Evolutionary conservation across 352 stramenopile species (phyloP), one percentile per base, ranked within the genome.

Genomic region (Saprolegnia diclina): DNA sequence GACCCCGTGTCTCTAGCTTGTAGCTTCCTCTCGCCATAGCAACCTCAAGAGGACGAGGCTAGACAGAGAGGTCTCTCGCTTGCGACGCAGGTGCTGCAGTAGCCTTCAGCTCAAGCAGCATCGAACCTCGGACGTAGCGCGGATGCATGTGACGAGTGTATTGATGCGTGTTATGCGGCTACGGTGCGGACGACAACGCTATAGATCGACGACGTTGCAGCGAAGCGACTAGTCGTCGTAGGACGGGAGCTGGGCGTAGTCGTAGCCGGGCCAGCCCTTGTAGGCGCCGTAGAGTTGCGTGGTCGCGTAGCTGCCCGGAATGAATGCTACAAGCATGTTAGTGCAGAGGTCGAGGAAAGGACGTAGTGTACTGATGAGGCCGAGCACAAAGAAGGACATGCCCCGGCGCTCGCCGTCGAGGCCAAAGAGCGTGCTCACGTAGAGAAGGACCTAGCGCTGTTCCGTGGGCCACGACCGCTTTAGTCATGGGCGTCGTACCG

Each of bases 261-360:
- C 66, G 76, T 91, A 94, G 64, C 86, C 86, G 64, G 87, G 87
- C 86, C 86, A 94, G 56, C 84, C 86, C 67, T 91, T 89, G 77
- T 77, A 94, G 32, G 78, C 82, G 1, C 86, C 86, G 67, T 92
- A 94, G 16, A 94, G 78, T 71, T 92, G 83, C 65, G 78, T 79
- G 14, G 75, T 83, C 56, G 86, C 86, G 67, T 94, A 94, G 75
- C 80, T 90, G 5, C 86, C 86, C 0, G 86, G 86, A 26, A 94
- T 89, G 67, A 94, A 94, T 10, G 86, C 86, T 94, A 67, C n/a
- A 22, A 32, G 16, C 11, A 48, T 46, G 0, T 56, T 45, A 18
- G 18, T n/a, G 42, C 4, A n/a, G 44, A 44, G 7, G 42, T 16
- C 63, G 0, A 18, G 29, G 26, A 40, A 64, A 19, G 38, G 3